phyloP scores from a whole-genome alignment of 805 yeast genomes.

The Saturnispora hagleri region DNA sequence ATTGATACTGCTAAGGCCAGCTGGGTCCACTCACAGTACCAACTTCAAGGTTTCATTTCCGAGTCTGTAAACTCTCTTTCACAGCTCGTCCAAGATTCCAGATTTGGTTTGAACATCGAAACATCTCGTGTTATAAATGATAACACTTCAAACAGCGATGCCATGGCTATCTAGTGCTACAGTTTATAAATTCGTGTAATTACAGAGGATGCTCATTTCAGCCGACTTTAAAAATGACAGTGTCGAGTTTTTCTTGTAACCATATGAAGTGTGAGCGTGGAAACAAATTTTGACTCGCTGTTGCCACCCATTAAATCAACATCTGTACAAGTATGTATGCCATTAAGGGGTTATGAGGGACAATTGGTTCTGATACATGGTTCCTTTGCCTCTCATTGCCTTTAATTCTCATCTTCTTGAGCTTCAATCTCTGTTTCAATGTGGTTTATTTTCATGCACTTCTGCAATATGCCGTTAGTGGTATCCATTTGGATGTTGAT shows the following conservation, averaged over 20 bases:
- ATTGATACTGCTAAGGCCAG: slow-evolving; percentile 57
- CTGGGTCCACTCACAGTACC: slow-evolving; percentile 79
- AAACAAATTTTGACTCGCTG: neutral
- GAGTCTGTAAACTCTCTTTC: slow-evolving; percentile 46
- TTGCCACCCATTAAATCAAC: slow-evolving; percentile 1
- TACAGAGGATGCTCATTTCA: neutral
- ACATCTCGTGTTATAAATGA: slow-evolving; percentile 51
- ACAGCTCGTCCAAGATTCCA: slow-evolving; percentile 51
- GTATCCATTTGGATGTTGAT: neutral
- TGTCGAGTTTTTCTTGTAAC: neutral
- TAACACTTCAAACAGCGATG: slow-evolving; percentile 5
- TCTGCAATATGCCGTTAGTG: neutral
- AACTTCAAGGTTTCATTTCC: slow-evolving; percentile 40
- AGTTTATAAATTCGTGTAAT: neutral
- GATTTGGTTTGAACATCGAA: slow-evolving; percentile 59
- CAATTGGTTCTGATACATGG: neutral
- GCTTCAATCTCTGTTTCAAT: neutral
- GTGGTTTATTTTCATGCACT: neutral
- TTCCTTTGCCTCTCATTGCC: neutral
- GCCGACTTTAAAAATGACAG: neutral
- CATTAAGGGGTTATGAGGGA: neutral
- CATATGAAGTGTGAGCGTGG: neutral
- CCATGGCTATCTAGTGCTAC: slow-evolving; percentile 3
- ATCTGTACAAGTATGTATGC: neutral
- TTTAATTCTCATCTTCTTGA: neutral